Evolutionary conservation across 2,329 filamentous ascomycete species (phyloP), one percentile per base, ranked within the genome.

Genomic region (Lecanicillium sp.): DNA sequence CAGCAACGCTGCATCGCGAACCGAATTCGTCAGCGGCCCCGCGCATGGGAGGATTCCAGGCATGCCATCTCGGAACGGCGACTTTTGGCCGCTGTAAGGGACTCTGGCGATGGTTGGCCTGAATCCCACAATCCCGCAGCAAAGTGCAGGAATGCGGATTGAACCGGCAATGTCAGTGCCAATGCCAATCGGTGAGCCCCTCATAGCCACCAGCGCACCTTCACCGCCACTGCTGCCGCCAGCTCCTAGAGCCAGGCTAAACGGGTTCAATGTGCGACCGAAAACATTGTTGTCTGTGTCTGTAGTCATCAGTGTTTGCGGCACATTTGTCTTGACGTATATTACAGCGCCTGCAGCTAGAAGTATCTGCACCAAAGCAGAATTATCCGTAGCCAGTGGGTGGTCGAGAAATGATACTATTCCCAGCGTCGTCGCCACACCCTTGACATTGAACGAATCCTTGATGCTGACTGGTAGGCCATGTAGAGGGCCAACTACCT

Each of bases 191-290:
- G 72, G 68, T 50, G 73, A 77, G 21, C 80, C 82, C 7, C 57
- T 54, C 48, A 83, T 72, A 0, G 67, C 66, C 27, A 85, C 71
- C 5, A 84, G 65, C 1, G 81, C 81, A 5, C 73, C 73, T 57
- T 85, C 82, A 37, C 81, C 82, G 3, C 82, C 81, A 24, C 75
- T 77, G 4, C 72, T 76, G 5, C 82, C 81, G 6, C 82, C 82
- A 0, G 78, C 73, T 0, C 74, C 78, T 21, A 78, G 68, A 17
- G 68, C 66, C 5, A 75, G 68, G 49, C 81, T 81, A 42, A 72
- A 62, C 0, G 82, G 81, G 55, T 82, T 83, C 27, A 82, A 61
- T 0, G 75, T 75, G 19, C 75, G 71, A 2, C 78, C 79, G 52
- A 76, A 78, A 29, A 81, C 60, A 55, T 85, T 84, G 54, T 62